Evolutionary conservation across 441 rosid species (phyloP).

Genomic region (Gossypium gossypioides): DNA sequence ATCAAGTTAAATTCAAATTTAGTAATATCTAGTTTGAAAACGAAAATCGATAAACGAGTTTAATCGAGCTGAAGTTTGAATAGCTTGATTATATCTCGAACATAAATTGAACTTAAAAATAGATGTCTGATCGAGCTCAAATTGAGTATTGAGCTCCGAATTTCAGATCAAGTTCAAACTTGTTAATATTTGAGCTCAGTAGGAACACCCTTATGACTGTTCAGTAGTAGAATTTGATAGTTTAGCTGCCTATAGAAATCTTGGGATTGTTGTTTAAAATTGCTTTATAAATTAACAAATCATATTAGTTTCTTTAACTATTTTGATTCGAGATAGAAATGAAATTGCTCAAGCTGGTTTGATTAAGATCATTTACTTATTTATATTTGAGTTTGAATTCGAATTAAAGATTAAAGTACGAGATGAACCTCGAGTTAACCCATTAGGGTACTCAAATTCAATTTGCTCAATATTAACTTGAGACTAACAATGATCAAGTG

Average conservation of each 20-base stretch:
- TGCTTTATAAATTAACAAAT: background rate
- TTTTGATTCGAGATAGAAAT: background rate
- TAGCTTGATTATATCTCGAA: too few species aligned
- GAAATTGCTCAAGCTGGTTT: background rate
- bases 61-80: too few species aligned
- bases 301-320: background rate
- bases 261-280: background rate
- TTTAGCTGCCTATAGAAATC: background rate
- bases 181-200: too few species aligned
- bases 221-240: background rate
- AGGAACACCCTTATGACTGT: background rate
- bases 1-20: too few species aligned
- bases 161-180: too few species aligned
- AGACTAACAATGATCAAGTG: background rate
- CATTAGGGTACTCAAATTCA: background rate
- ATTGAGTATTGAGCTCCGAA: too few species aligned
- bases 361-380: background rate
- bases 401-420: background rate
- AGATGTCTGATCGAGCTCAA: too few species aligned
- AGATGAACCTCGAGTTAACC: background rate
- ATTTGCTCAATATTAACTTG: background rate
- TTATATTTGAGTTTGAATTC: background rate
- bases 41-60: accelerated
- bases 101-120: too few species aligned
- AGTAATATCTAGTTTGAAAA: too few species aligned